Percentiles rank a stretch among this genome's conserved stretches.
These are phyloP conservation scores for Pterulicium gracile DNA, from an alignment of 1,284 basidiomycete genomes.

Conservation along the genomic window DNA sequence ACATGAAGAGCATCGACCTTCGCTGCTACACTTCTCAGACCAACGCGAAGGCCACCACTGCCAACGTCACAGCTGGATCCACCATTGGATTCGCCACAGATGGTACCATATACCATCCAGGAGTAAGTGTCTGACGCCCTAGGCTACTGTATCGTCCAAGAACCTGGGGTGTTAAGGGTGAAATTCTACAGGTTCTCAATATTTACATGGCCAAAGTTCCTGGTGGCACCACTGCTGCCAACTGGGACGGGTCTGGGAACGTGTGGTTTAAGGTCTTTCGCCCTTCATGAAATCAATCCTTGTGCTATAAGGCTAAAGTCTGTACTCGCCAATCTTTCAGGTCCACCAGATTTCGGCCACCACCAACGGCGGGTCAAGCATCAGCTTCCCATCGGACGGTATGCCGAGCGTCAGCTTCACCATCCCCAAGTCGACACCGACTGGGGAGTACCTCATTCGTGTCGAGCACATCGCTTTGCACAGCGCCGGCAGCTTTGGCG, in stretches of 20 bases:
- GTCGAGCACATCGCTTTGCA: conserved; percentile 6
- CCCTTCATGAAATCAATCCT: not conserved
- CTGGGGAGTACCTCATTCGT: conserved; percentile 1
- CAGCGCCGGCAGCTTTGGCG: not conserved
- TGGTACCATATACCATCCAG: conserved; percentile 1
- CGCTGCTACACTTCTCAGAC: conserved; percentile 2
- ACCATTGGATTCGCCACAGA: not conserved
- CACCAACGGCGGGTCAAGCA: conserved; percentile 3
- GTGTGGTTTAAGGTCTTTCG: conserved; percentile 6
- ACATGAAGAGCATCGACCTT: not conserved
- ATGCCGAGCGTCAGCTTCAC: not conserved
- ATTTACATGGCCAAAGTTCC: conserved; percentile 6
- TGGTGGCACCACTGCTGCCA: not conserved
- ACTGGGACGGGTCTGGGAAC: conserved; percentile 1
- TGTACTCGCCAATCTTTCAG: not conserved
- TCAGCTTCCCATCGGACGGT: conserved; percentile 1
- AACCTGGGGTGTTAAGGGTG: not conserved
- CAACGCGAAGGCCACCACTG: not conserved
- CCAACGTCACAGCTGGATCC: not conserved
- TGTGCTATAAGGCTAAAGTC: not conserved
- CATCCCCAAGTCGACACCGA: not conserved
- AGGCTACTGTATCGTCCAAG: not conserved
- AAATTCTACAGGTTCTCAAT: not conserved
- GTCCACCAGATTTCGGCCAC: conserved; percentile 4
- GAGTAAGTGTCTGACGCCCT: not conserved